Conservation (phyloP, 148 eudicot species). For the Dianthus caryophyllus region DNA sequence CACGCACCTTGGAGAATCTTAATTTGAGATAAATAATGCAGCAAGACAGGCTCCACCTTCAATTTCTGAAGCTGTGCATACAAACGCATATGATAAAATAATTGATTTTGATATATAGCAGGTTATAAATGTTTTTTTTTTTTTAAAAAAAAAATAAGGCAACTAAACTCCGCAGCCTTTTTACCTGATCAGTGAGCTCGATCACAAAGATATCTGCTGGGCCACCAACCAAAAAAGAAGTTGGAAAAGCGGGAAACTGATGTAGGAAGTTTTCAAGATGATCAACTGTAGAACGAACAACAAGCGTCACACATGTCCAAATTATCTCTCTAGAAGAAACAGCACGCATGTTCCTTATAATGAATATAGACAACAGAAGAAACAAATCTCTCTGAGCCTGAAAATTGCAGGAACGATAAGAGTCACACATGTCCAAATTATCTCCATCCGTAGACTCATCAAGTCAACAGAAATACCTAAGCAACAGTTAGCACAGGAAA, state of each 20-base stretch:
- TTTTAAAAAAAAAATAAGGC: neutral
- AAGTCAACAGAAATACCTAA: neutral
- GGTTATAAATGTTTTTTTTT: neutral
- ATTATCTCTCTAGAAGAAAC: no score
- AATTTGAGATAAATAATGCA: slow-evolving; percentile 79
- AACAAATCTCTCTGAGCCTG: slow-evolving; percentile 88
- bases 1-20: slow-evolving; percentile 67
- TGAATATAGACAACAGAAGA: slow-evolving; percentile 81
- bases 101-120: neutral
- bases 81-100: slow-evolving; percentile 11
- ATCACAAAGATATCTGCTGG: slow-evolving; percentile 77
- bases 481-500: neutral
- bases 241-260: slow-evolving; percentile 75
- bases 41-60: slow-evolving; percentile 93
- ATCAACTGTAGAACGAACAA: slow-evolving; percentile 61
- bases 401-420: slow-evolving; percentile 18
- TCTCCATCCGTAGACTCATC: neutral
- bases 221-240: slow-evolving; percentile 83
- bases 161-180: neutral
- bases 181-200: slow-evolving; percentile 90
- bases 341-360: no score
- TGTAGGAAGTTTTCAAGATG: slow-evolving; percentile 62
- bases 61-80: slow-evolving; percentile 73
- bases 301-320: slow-evolving; percentile 15
- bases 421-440: neutral